These are phyloP conservation scores for Suillus tomentosus DNA, from an alignment of 768 basidiomycete species.

Conservation along the genomic window DNA sequence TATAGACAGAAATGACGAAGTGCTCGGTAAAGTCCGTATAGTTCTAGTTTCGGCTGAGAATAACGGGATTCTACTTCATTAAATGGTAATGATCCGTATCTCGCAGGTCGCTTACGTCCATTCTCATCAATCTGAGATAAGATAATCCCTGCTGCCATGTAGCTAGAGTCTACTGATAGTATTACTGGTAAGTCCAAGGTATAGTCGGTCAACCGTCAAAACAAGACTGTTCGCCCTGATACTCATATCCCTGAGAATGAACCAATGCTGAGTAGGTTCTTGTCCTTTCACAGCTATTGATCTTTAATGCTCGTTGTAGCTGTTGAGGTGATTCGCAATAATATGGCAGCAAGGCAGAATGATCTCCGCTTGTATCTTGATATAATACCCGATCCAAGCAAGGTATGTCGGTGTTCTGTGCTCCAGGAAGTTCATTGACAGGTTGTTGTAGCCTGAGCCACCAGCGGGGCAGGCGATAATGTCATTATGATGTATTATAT, in stretches of 20 bases:
- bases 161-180: too few relatives aligned
- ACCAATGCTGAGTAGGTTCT: constrained; percentile 75
- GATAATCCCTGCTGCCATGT: too few relatives aligned
- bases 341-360: constrained; percentile 94
- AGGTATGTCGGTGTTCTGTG: constrained; percentile 44
- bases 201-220: constrained; percentile 84
- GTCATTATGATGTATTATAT: too few relatives aligned
- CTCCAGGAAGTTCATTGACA: constrained; percentile 8
- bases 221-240: constrained; percentile 98
- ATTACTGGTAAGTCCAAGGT: too few relatives aligned
- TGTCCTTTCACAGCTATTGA: not conserved
- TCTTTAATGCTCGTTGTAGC: constrained; percentile 45
- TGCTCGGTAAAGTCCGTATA: too few relatives aligned
- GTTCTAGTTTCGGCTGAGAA: too few relatives aligned
- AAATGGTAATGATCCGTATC: too few relatives aligned
- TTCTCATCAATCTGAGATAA: too few relatives aligned
- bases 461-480: constrained; percentile 47
- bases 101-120: too few relatives aligned
- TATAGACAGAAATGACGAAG: too few relatives aligned
- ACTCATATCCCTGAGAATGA: constrained; percentile 96
- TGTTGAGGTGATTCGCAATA: constrained; percentile 94
- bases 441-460: constrained; percentile 58
- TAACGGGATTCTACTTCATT: too few relatives aligned
- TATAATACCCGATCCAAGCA: constrained; percentile 76
- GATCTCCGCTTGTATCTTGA: constrained; percentile 96